Conservation (phyloP, 2,329 filamentous ascomycete species). For the Hirsutella thompsonii region DNA sequence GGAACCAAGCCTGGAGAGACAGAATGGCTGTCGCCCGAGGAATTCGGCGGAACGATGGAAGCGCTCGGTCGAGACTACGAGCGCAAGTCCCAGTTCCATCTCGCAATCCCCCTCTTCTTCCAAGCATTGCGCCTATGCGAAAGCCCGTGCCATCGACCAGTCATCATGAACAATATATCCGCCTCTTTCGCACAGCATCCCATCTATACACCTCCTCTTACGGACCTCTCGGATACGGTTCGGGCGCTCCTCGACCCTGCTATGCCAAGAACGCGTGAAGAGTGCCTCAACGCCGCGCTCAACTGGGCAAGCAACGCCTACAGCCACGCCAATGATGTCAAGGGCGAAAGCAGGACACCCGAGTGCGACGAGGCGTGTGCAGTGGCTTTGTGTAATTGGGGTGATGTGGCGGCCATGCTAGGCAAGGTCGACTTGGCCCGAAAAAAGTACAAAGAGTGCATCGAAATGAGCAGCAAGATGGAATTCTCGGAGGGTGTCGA, state of each 20-base stretch:
- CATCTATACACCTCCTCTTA: constrained; percentile 17
- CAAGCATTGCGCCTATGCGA: constrained; percentile 63
- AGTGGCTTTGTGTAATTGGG: constrained; percentile 75
- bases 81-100: constrained; percentile 58
- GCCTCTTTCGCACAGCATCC: constrained; percentile 60
- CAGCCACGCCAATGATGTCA: constrained; percentile 50
- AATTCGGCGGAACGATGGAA: constrained; percentile 65
- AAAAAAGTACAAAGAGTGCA: constrained; percentile 55
- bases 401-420: constrained; percentile 67
- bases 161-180: constrained; percentile 79
- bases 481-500: constrained; percentile 36
- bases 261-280: constrained; percentile 35
- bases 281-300: constrained; percentile 55
- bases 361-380: constrained; percentile 80
- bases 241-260: constrained; percentile 14
- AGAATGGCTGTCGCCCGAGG: constrained; percentile 55
- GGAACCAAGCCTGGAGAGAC: constrained; percentile 60
- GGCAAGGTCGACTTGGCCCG: constrained; percentile 53
- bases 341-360: constrained; percentile 51
- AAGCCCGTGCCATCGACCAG: constrained; percentile 60
- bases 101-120: constrained; percentile 76
- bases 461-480: constrained; percentile 42
- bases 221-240: constrained; percentile 15
- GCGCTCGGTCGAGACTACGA: constrained; percentile 68
- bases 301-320: constrained; percentile 73